Evolutionary conservation across 139 green algal genomes (phyloP), one percentile per base, ranked within the genome.

Genomic region (Haematococcus sp.): DNA sequence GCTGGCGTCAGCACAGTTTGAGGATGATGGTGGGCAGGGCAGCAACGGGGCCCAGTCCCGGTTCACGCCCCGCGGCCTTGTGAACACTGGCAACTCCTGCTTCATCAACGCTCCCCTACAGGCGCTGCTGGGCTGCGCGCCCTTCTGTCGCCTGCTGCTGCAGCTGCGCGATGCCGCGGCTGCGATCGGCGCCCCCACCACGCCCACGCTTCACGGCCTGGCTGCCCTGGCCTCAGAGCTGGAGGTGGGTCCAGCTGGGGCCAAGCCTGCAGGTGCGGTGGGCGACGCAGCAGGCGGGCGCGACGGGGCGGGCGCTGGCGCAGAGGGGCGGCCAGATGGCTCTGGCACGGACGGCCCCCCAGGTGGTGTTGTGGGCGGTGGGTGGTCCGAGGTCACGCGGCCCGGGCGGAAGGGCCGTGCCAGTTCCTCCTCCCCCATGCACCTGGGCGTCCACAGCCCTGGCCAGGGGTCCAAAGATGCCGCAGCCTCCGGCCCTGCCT

Each of bases 31-130:
- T 49, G 40, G n/a, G n/a, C n/a, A 49, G 40, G 40, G 40, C 40
- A 49, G 40, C n/a, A n/a, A n/a, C n/a, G 30, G 28, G 43, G 33
- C 40, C 9, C 17, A 27, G 25, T 58, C 32, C 31, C 63, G 75
- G 3, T 71, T 92, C 43, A 66, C 80, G 76, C 90, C 90, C 0
- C 75, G 87, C 4, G 88, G 91, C 9, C 79, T 96, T 5, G 49
- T 87, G 46, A 95, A 95, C 83, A 90, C 87, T 0, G 91, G 91
- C 60, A 94, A 95, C 82, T 80, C 87, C 2, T 95, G 91, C 88
- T 96, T 96, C 74, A 84, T 93, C 74, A 95, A 93, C 79, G 80
- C 78, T 30, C 90, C 85, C 0, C 73, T 94, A 64, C 83, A 94
- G 86, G 88, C 88, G n/a, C 77, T 96, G 60, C 77, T 96, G 68